Base-by-base conservation (phyloP, 805 yeast genomes). In the Torulaspora quercuum region DNA sequence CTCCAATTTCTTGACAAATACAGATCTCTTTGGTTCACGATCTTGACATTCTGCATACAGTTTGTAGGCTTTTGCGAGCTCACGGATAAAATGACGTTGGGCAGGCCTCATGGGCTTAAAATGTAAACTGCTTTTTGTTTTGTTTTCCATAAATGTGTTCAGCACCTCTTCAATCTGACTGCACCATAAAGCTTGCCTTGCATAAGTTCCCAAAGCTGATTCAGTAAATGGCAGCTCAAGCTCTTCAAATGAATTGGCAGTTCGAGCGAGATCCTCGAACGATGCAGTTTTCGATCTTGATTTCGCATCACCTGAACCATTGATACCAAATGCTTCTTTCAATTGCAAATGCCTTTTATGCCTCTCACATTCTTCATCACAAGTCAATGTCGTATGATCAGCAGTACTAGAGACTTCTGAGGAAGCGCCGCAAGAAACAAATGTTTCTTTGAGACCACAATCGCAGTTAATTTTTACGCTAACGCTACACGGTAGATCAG, bases 1-100 rank as follows among this genome's bases (percentile, higher is more conserved):
- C 1, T 37, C 45, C 8, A 48, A 40, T 29, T 68, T 57, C 33
- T 66, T 61, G n/a, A 87, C 68, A 45, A 74, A 78, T 0, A 87
- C 90, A 7, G 82, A 75, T 42, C 95, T 61, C 35, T 75, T 68
- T 0, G 95, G 95, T 46, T 86, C 95, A 2, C 74, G 75, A 57
- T 85, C 95, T 44, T 84, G 92, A 2, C 89, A 75, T 50, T 83
- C 88, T 0, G 82, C 67, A 48, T 73, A 78, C 8, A 86, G 50
- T 8, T 70, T 65, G 55, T 67, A 86, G 0, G 76, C 60, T 16
- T 68, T 74, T 0, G 88, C 80, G 25, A 88, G 52, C 34, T 76
- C 78, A 52, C 80, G 90, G 16, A 88, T 61, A 52, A 87, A 86
- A 43, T 67, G 66, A 30, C 96, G 67, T 56, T 84, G 90, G 4